A percentile compares a stretch with the other conserved stretches of the same genome.
Evolutionary conservation across 169 alveolate genomes (phyloP).

Genomic region (Plasmodium falciparum): DNA sequence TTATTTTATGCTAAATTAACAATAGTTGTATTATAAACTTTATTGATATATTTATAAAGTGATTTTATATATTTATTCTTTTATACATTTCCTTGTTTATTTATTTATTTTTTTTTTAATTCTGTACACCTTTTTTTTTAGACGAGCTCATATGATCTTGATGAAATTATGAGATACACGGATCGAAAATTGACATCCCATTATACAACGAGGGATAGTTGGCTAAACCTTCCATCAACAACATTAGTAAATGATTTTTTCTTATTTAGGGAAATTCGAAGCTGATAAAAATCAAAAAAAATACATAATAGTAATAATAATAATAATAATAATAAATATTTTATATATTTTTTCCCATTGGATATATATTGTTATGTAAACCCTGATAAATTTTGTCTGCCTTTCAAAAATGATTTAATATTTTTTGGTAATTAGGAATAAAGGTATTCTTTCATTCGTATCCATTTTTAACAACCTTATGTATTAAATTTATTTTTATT

Average conservation of each 20-base stretch:
- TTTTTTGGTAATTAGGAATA: no score
- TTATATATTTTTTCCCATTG: no score
- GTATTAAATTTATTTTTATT: no score
- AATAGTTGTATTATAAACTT: no score
- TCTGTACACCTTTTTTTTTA: slow-evolving; percentile 11
- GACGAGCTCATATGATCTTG: slow-evolving; percentile 76
- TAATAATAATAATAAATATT: not conserved
- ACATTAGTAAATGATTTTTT: slow-evolving; percentile 84
- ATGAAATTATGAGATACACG: slow-evolving; percentile 76
- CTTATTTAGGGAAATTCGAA: slow-evolving; percentile 78
- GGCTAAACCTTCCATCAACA: slow-evolving; percentile 87
- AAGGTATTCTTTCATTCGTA: no score
- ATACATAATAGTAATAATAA: not conserved
- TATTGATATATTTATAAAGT: no score
- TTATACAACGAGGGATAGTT: slow-evolving; percentile 82
- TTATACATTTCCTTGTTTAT: not conserved
- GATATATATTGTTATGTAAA: no score
- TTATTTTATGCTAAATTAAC: no score
- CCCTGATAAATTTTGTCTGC: no score
- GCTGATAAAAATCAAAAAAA: not conserved
- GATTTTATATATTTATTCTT: no score
- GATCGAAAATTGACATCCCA: slow-evolving; percentile 75
- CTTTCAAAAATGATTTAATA: no score
- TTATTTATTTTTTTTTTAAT: slow-evolving; percentile 12
- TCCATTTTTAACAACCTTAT: no score